Base-by-base conservation (phyloP, 2,329 filamentous ascomycete species). In the Microascus cirrosus region DNA sequence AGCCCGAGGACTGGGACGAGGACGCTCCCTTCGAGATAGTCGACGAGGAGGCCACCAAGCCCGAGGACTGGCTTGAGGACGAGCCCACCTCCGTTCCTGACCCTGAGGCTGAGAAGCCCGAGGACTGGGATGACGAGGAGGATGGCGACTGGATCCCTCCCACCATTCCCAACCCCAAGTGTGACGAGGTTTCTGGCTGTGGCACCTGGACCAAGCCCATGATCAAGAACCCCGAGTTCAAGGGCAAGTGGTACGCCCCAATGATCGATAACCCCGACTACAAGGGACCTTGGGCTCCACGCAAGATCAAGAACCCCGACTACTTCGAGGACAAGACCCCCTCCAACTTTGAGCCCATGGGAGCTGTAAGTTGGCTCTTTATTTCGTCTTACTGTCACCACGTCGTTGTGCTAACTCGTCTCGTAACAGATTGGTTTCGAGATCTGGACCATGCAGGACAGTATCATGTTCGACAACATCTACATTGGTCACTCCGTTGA, bases 371-470 rank as follows among this genome's bases (percentile, higher is more conserved):
- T 88, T 59, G 15, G 51, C 35, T 35, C 2, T 52, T 32, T 4
- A 22, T 11, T 12, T 18, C 15, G 32, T 25, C 45, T 6, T 11
- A 2, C n/a, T 11, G 20, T 6, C 45, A 25, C 18, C 22, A 53
- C 24, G 35, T 60, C 12, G 24, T 58, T 61, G 59, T 54, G 56
- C n/a, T 63, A 5, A 51, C 24, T 35, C n/a, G n/a, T 8, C 45
- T 56, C 62, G 65, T 69, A 60, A 63, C 56, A 91, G 88, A 92
- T 97, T 77, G 94, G 94, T 67, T 97, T 97, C 69, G 94, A 99
- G 77, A 93, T 99, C 77, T 99, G 94, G 94, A 97, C 94, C 68
- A 99, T 99, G 94, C 93, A 96, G 78, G 95, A 86, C 73, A 89
- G 96, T 71, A 97, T 99, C 67, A 87, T 96, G 68, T 97, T 99